These are phyloP conservation scores for Boletus pseudopeckii DNA, from an alignment of 768 basidiomycete species.

Conservation along the genomic window DNA sequence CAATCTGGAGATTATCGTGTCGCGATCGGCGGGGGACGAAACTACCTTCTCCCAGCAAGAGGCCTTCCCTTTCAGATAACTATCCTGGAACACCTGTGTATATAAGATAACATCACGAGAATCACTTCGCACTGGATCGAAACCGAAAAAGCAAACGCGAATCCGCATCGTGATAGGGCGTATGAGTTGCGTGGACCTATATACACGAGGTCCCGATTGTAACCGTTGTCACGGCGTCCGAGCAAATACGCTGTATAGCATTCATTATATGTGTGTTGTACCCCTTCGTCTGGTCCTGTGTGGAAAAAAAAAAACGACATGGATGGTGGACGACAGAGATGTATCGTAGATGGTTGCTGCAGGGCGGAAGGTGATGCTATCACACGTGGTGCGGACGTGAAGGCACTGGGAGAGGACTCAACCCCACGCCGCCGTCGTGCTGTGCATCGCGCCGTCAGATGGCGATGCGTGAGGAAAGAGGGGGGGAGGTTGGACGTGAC, in stretches of 20 bases:
- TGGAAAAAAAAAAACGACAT: neutral
- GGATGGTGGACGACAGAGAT: neutral
- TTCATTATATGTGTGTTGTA: neutral
- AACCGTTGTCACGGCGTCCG: neutral
- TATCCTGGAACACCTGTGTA: neutral
- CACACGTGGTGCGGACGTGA: neutral
- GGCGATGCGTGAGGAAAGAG: neutral
- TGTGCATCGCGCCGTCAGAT: constrained; percentile 20
- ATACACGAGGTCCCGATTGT: neutral
- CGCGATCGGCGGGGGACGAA: neutral
- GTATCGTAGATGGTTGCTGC: neutral
- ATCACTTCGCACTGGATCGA: constrained; percentile 3
- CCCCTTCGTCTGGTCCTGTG: neutral
- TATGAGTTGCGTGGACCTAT: neutral
- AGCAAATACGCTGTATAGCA: neutral
- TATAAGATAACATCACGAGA: neutral
- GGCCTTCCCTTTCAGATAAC: neutral
- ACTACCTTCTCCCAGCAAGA: neutral
- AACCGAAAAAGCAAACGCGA: neutral
- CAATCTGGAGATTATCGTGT: too few relatives aligned
- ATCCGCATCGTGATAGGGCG: neutral
- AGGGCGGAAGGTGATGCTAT: neutral
- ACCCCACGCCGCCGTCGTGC: constrained; percentile 67
- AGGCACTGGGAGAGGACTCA: constrained; percentile 19
- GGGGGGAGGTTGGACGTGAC: constrained; percentile 5